Evolutionary conservation across 768 basidiomycete species (phyloP), one percentile per base, ranked within the genome.

Genomic region (Hemileccinum impolitum): DNA sequence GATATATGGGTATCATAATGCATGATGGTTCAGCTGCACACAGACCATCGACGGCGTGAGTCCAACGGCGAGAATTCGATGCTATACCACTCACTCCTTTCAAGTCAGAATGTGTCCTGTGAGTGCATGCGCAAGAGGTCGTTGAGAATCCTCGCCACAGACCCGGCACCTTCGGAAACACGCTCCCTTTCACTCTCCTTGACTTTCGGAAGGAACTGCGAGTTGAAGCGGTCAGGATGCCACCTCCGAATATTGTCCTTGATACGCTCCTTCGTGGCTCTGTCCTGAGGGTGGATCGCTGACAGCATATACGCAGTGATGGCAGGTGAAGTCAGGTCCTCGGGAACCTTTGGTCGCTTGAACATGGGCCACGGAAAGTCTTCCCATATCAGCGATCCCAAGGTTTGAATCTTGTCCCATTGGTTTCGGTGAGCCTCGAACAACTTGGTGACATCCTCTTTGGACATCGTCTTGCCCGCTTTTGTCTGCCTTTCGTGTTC

Each of bases 151-250:
- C 88, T 74, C 42, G 80, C 83, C 44, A 92, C 89, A 25, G 70
- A 68, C 23, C 87, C 87, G 1, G 85, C 85, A n/a, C 83, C 89
- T 49, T 78, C 76, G 67, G 79, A 77, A 43, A 91, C 86, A 59
- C 66, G 77, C 59, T 81, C 86, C 62, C 74, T 75, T 52, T 90
- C 85, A 31, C 63, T 72, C 52, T 83, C 81, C 42, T 71, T 67
- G 42, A 90, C 85, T 66, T 82, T 82, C 11, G 75, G 70, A 60
- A 90, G 63, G 45, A 79, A 69, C 63, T 84, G 82, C 31, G 80
- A 81, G 55, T 90, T 84, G 60, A 91, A 90, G 30, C 85, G 80
- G 67, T 91, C 89, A 4, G 89, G 88, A 66, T 91, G 88, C 88
- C 87, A 91, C 54, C 76, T 70, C 65, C 79, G 77, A 57, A 91